Evolutionary conservation across 805 yeast genomes (phyloP).

Genomic region (Lipomyces anomalus): DNA sequence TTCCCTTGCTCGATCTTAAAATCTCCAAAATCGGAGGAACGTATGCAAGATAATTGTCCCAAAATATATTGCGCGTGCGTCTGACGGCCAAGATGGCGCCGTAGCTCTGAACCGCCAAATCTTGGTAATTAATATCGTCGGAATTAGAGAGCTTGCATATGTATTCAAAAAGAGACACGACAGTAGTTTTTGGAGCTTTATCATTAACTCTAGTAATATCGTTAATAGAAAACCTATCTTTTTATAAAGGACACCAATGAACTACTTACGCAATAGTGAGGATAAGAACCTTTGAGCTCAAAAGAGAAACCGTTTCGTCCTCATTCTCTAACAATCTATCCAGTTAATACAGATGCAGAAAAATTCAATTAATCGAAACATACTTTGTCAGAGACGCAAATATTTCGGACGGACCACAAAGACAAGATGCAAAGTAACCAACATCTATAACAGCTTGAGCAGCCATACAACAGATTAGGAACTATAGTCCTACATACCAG

Average conservation of each 20-base stretch:
- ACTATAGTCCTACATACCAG: constrained; percentile 11
- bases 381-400: background rate
- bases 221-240: no score
- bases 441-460: constrained; percentile 35
- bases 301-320: constrained; percentile 54
- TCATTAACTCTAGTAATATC: constrained; percentile 26
- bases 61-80: constrained; percentile 48
- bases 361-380: background rate
- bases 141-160: constrained; percentile 33
- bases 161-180: constrained; percentile 37
- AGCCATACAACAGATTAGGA: background rate
- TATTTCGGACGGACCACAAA: background rate
- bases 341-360: background rate
- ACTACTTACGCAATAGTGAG: constrained; percentile 39
- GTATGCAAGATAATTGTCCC: constrained; percentile 40
- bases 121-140: constrained; percentile 48
- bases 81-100: constrained; percentile 55
- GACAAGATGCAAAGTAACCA: background rate
- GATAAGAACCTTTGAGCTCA: constrained; percentile 51
- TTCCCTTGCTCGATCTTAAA: constrained; percentile 41
- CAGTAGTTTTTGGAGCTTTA: constrained; percentile 31
- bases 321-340: constrained; percentile 44
- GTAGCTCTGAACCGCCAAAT: constrained; percentile 58
- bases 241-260: no score
- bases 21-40: constrained; percentile 48